Evolutionary conservation across 2,329 filamentous ascomycete species (phyloP), one percentile per base, ranked within the genome.

Genomic region (Mycogone perniciosa): DNA sequence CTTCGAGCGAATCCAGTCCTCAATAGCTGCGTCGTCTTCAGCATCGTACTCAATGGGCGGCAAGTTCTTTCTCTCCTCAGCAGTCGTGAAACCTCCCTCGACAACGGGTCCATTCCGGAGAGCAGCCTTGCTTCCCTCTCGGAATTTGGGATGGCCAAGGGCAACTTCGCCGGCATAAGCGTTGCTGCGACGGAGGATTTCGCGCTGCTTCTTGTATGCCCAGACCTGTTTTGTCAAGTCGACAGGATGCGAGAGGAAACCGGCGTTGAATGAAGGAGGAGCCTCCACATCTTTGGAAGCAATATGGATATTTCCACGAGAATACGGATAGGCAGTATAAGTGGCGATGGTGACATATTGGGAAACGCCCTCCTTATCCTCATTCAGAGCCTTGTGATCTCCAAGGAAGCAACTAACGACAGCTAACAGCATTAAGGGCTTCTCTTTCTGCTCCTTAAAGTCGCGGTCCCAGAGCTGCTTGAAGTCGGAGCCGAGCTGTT

Each of bases 141-240:
- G 59, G 58, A 77, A 79, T 9, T 62, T 62, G 0, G 76, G 76
- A 49, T 76, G 73, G 1, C 65, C 59, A 4, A 60, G 48, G 4
- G 65, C 60, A 2, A 71, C 39, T 62, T 78, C 71, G 59, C 77
- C 70, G 50, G 70, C 58, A 64, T 76, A 83, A 51, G 73, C 69
- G 2, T 71, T 64, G 59, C 79, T 76, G 10, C 80, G 76, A 3
- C 82, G 76, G 26, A 73, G 68, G 48, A 85, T 75, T 62, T 84
- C 81, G 3, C 82, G 78, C 37, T 75, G 72, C 56, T 76, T 77
- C 66, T 86, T 86, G 69, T 86, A 86, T 1, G 70, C 74, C 81
- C 81, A 85, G 8, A 82, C 57, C 9, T 79, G 75, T 58, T 75
- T 79, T 61, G 77, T 77, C 30, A 84, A 31, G 59, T 85, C 81